Evolutionary conservation across 2,329 filamentous ascomycete genomes (phyloP).

Genomic region (Aspergillus brunneoviolaceus): DNA sequence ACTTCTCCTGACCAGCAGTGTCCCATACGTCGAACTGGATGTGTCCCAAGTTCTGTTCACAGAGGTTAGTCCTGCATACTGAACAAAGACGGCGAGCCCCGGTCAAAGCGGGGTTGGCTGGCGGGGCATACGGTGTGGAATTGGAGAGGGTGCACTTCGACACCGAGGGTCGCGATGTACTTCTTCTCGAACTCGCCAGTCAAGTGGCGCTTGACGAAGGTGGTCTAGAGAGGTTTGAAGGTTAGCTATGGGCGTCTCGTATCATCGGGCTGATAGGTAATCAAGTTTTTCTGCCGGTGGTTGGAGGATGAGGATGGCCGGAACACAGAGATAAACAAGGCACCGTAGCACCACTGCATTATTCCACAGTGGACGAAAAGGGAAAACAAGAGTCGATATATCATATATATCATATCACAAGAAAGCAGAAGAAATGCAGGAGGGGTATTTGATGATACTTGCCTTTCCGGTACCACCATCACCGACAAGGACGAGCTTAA

Average conservation of each 20-base stretch:
- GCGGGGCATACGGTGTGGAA: constrained; percentile 86
- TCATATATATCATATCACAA: neutral
- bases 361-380: neutral
- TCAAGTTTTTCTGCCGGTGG: constrained; percentile 26
- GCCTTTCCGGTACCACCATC: constrained; percentile 99
- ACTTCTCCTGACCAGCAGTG: constrained; percentile 98
- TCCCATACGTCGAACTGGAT: constrained; percentile 99
- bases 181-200: constrained; percentile 99
- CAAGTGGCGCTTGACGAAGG: constrained; percentile 99
- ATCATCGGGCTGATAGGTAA: constrained; percentile 19
- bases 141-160: constrained; percentile 96
- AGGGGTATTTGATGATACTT: constrained; percentile 39
- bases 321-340: constrained; percentile 19
- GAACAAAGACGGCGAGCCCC: constrained; percentile 14
- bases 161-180: constrained; percentile 99
- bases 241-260: constrained; percentile 12
- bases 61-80: constrained; percentile 27
- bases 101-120: constrained; percentile 32
- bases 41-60: constrained; percentile 75
- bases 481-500: constrained; percentile 99
- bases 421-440: neutral
- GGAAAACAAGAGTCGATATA: neutral
- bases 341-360: constrained; percentile 1
- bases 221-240: constrained; percentile 65
- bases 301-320: constrained; percentile 24